These are phyloP conservation scores for Cercospora beticola DNA, from an alignment of 2,329 filamentous ascomycete species.

Conservation along the genomic window DNA sequence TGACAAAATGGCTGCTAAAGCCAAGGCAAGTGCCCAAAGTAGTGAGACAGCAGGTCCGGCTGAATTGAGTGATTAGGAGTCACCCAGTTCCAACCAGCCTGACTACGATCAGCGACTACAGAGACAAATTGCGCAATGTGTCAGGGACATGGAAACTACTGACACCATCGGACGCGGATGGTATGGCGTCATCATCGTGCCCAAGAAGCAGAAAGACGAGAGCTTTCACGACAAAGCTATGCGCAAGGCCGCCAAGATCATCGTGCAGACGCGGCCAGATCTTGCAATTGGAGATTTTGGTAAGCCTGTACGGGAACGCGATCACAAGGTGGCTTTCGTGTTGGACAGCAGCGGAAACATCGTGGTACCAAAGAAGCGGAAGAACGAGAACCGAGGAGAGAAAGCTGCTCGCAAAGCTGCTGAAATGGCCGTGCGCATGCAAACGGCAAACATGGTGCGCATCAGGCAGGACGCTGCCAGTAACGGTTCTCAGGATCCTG, in stretches of 20 bases:
- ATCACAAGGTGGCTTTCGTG: neutral
- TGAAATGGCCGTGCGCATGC: neutral
- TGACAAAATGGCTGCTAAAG: slow-evolving; percentile 41
- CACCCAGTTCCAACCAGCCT: neutral
- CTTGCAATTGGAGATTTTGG: neutral
- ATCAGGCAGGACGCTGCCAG: neutral
- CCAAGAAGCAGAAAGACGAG: neutral
- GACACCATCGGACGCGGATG: neutral
- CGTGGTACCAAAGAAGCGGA: neutral
- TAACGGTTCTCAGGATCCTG: neutral
- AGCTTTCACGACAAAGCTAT: neutral
- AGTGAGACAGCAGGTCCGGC: neutral
- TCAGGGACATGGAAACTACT: neutral
- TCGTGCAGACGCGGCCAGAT: neutral
- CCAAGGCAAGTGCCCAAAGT: neutral
- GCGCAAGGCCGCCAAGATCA: neutral
- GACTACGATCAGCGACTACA: neutral
- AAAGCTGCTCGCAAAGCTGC: neutral
- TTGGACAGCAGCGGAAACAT: neutral
- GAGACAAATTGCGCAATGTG: neutral
- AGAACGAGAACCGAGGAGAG: neutral
- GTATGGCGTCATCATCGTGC: neutral
- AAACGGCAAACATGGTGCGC: neutral
- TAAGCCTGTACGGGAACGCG: neutral
- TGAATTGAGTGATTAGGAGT: slow-evolving; percentile 1